A percentile compares a stretch with the other conserved stretches of the same genome.
phyloP scores from a whole-genome alignment of 495 filamentous ascomycete species.

The Haplographium delicatum region DNA sequence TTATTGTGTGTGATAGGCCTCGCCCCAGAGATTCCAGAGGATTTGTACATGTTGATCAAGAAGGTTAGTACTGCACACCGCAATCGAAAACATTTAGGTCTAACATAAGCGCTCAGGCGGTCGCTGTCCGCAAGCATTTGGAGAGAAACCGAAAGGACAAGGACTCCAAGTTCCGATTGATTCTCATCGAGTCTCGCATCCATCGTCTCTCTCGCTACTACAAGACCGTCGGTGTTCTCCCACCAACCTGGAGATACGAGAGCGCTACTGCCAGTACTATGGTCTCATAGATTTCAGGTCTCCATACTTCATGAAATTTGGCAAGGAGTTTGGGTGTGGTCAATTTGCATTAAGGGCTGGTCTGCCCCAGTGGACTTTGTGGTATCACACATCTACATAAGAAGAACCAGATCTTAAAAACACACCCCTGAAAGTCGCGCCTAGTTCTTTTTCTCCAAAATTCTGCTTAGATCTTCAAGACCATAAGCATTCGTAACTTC shows the following conservation, averaged over 20 bases:
- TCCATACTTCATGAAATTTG: conserved; percentile 15
- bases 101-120: conserved; percentile 75
- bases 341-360: conserved; percentile 23
- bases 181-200: conserved; percentile 99
- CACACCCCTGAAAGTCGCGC: conserved; percentile 7
- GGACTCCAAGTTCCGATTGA: conserved; percentile 99
- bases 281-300: conserved; percentile 46
- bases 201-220: conserved; percentile 95
- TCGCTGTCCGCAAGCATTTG: conserved; percentile 99
- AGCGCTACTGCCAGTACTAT: conserved; percentile 58
- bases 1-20: conserved; percentile 59
- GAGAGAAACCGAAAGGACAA: conserved; percentile 99
- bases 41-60: conserved; percentile 99
- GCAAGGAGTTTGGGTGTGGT: conserved; percentile 25
- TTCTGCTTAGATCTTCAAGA: not conserved
- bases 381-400: conserved; percentile 17
- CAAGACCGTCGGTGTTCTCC: conserved; percentile 97
- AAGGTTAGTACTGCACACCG: conserved; percentile 57
- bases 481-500: too few species aligned
- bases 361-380: conserved; percentile 11
- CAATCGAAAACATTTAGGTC: too few species aligned
- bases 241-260: conserved; percentile 98
- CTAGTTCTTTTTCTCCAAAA: not conserved
- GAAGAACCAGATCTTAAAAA: conserved; percentile 19
- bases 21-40: conserved; percentile 95